Evolutionary conservation across 2,329 filamentous ascomycete genomes (phyloP).

Genomic region (Chaetomium strumarium): DNA sequence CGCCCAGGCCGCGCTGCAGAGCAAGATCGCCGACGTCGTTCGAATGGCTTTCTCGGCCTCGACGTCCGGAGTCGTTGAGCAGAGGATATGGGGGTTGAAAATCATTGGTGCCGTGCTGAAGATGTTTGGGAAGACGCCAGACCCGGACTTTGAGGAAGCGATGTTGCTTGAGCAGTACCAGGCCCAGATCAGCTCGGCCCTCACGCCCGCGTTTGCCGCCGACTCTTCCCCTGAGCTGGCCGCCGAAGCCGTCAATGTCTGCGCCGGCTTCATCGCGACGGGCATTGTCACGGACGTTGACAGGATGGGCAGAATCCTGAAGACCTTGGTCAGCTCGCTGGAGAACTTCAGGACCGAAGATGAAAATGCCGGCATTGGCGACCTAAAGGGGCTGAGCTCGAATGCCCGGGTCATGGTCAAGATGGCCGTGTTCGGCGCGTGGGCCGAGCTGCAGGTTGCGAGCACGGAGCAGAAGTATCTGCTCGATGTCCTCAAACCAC

Average conservation of each 20-base stretch:
- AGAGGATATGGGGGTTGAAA: constrained; percentile 84
- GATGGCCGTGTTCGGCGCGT: constrained; percentile 93
- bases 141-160: constrained; percentile 96
- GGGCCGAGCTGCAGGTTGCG: constrained; percentile 94
- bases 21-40: constrained; percentile 83
- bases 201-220: constrained; percentile 91
- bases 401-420: constrained; percentile 99
- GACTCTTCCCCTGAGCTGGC: constrained; percentile 95
- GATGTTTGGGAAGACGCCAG: constrained; percentile 91
- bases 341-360: constrained; percentile 84
- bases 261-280: constrained; percentile 94
- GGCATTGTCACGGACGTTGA: constrained; percentile 97
- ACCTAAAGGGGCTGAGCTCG: constrained; percentile 84
- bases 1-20: constrained; percentile 73
- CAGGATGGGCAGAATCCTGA: constrained; percentile 96
- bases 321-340: constrained; percentile 81
- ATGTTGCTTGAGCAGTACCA: constrained; percentile 97
- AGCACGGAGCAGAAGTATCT: constrained; percentile 89
- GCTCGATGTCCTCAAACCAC: constrained; percentile 78
- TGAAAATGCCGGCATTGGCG: constrained; percentile 82
- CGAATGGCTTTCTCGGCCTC: constrained; percentile 97
- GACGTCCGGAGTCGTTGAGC: constrained; percentile 83
- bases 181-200: constrained; percentile 91
- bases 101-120: constrained; percentile 91
- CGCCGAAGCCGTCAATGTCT: constrained; percentile 93